Percentiles rank a stretch among this genome's conserved stretches.
phyloP scores from a whole-genome alignment of 257 asterid species.

The Ligustrum vulgare region DNA sequence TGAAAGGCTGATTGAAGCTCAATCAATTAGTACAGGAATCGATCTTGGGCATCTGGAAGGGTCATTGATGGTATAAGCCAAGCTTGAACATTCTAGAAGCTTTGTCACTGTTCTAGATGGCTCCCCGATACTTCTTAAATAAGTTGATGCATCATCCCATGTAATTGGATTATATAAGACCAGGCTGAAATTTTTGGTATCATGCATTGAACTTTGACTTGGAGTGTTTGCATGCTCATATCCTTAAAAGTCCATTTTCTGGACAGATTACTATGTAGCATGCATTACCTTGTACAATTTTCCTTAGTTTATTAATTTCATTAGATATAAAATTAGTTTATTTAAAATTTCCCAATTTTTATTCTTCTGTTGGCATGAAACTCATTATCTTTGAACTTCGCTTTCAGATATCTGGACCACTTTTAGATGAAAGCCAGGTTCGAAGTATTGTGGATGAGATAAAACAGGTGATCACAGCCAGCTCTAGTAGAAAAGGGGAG shows the following conservation, averaged over 20 bases:
- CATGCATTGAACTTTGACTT: neutral
- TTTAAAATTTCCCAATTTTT: neutral
- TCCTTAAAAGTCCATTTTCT: neutral
- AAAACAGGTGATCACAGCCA: slow-evolving; percentile 87
- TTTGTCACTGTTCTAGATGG: neutral
- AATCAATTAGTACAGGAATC: neutral
- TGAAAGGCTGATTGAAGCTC: neutral
- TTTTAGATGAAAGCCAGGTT: slow-evolving; percentile 89
- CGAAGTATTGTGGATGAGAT: slow-evolving; percentile 90
- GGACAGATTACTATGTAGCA: neutral
- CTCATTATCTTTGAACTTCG: slow-evolving; percentile 18
- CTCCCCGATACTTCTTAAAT: neutral
- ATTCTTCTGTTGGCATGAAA: slow-evolving; percentile 7
- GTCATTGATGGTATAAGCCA: neutral
- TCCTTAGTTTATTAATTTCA: neutral
- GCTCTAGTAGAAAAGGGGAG: slow-evolving; percentile 85
- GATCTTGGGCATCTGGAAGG: neutral
- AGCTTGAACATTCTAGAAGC: neutral
- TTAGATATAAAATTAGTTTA: neutral
- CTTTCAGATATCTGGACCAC: slow-evolving; percentile 78
- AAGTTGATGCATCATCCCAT: neutral
- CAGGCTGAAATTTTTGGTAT: neutral
- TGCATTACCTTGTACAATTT: neutral
- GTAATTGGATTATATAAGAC: neutral
- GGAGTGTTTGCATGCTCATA: neutral